phyloP scores from a whole-genome alignment of 179 eudicot species.

The Spinacia oleracea region DNA sequence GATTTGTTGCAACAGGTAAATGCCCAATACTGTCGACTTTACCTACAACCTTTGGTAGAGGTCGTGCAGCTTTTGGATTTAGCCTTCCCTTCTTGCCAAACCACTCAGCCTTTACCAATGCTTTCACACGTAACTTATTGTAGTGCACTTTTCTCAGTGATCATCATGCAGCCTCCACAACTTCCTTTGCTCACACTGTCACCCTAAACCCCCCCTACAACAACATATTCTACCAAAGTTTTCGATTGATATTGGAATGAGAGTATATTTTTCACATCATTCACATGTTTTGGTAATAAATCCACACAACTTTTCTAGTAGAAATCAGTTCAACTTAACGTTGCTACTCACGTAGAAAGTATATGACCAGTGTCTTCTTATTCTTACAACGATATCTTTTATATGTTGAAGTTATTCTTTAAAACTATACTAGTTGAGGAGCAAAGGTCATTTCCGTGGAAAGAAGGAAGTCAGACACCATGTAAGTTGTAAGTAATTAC shows the following conservation, averaged over 20 bases:
- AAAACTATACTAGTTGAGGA: background rate
- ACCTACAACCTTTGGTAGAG: conserved; percentile 73
- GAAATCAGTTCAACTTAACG: background rate
- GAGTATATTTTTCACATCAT: background rate
- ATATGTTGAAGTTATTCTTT: background rate
- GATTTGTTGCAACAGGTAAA: conserved; percentile 81
- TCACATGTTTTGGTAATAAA: too few species aligned
- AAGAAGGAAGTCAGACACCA: background rate
- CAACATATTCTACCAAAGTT: background rate
- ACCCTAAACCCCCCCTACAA: conserved; percentile 83
- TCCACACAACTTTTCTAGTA: background rate
- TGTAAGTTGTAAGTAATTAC: background rate
- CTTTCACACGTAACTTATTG: conserved; percentile 72
- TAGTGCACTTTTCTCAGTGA: conserved; percentile 77
- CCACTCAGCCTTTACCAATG: conserved; percentile 91
- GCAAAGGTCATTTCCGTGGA: background rate
- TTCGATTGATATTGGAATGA: background rate
- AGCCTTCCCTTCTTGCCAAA: conserved; percentile 69
- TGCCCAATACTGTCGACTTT: conserved; percentile 92
- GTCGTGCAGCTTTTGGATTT: conserved; percentile 50
- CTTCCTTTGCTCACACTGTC: conserved; percentile 79
- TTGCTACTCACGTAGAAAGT: background rate
- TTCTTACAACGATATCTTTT: background rate
- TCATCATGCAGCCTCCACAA: conserved; percentile 87
- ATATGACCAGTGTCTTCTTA: too few species aligned